A percentile compares a stretch with the other conserved stretches of the same genome.
Evolutionary conservation across 2,329 filamentous ascomycete genomes (phyloP).

Genomic region (Penicillium concentricum): DNA sequence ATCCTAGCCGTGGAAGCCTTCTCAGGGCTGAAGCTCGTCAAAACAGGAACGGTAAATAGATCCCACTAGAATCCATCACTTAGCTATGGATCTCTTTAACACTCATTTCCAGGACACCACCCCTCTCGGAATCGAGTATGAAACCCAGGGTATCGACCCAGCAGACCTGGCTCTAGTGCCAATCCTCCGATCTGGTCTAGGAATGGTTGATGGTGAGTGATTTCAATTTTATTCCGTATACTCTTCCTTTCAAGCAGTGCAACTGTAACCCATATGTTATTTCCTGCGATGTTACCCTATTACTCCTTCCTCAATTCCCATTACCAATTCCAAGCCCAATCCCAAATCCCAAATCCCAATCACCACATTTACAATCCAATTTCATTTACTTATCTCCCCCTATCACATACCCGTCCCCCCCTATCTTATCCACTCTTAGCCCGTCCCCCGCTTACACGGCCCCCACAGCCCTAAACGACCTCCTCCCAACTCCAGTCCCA

Average conservation of each 20-base stretch:
- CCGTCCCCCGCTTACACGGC: neutral
- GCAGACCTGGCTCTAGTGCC: slow-evolving; percentile 76
- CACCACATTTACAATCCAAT: too few species aligned
- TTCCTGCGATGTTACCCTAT: neutral
- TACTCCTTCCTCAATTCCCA: neutral
- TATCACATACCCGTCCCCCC: neutral
- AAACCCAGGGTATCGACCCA: slow-evolving; percentile 62
- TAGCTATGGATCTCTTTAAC: neutral
- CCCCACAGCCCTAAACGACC: slow-evolving; percentile 67
- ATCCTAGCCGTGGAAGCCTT: slow-evolving; percentile 83
- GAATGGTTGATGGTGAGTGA: slow-evolving; percentile 75
- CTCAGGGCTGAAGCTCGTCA: slow-evolving; percentile 57
- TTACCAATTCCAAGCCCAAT: too few species aligned
- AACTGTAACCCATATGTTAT: neutral
- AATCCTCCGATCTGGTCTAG: slow-evolving; percentile 86
- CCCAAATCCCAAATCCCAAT: too few species aligned
- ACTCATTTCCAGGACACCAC: slow-evolving; percentile 64
- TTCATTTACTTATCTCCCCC: neutral
- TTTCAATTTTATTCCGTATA: neutral
- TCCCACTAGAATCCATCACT: slow-evolving; percentile 1
- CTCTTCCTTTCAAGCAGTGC: neutral
- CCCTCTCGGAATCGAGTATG: slow-evolving; percentile 74
- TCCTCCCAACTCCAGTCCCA: slow-evolving; percentile 76
- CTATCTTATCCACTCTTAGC: neutral
- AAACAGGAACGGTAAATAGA: slow-evolving; percentile 62